phyloP scores from a whole-genome alignment of 148 eudicot genomes.

The Persicaria maculosa region DNA sequence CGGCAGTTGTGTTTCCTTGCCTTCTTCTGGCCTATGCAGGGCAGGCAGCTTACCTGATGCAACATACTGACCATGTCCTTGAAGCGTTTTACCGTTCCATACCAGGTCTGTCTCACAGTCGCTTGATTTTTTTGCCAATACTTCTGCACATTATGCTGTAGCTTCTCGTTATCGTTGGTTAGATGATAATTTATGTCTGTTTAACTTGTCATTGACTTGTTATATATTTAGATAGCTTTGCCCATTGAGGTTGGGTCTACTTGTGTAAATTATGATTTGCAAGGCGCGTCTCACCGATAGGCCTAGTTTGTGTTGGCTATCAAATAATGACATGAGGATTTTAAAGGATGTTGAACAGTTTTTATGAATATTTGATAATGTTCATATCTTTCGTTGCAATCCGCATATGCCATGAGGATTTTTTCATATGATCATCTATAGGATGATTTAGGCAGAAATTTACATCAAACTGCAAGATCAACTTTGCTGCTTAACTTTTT shows the following conservation, averaged over 20 bases:
- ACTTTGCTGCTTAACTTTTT: background rate
- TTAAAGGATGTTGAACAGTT: too few relatives aligned
- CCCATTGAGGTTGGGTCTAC: background rate
- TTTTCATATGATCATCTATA: too few relatives aligned
- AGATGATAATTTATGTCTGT: background rate
- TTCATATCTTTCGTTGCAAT: too few relatives aligned
- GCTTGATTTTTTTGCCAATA: background rate
- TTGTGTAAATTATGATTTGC: background rate
- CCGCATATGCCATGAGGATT: too few relatives aligned
- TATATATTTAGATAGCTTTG: background rate
- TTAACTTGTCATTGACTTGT: background rate
- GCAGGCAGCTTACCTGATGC: constrained; percentile 89
- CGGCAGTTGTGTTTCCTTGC: constrained; percentile 83
- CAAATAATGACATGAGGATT: too few relatives aligned
- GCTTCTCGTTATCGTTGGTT: background rate
- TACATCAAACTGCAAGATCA: background rate
- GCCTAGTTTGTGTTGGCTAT: background rate
- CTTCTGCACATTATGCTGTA: background rate
- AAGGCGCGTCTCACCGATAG: background rate
- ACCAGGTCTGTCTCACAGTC: constrained; percentile 47
- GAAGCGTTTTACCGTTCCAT: constrained; percentile 95
- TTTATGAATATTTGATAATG: too few relatives aligned
- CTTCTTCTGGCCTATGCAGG: constrained; percentile 95
- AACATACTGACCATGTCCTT: constrained; percentile 54
- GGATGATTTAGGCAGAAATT: background rate